Percentiles rank a stretch among this genome's conserved stretches.
phyloP scores from a whole-genome alignment of 2,329 filamentous ascomycete genomes.

The Ascochyta pisi region DNA sequence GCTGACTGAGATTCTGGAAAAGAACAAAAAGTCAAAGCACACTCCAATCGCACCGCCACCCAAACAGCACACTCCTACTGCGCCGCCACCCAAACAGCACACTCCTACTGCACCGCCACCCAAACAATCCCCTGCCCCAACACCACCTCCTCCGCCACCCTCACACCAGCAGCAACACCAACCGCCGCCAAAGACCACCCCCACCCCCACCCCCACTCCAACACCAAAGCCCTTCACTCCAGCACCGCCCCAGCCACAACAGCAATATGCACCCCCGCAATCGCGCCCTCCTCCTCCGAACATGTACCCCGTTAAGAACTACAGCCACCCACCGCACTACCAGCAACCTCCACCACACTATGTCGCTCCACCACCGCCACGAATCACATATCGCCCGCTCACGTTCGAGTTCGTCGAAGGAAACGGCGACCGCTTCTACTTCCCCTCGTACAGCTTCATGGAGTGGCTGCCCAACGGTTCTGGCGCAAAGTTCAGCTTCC shows the following conservation, averaged over 20 bases:
- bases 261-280: conserved; percentile 29
- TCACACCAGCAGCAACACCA: conserved; percentile 8
- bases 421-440: conserved; percentile 76
- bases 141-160: conserved; percentile 19
- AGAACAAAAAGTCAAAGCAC: conserved; percentile 46
- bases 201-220: conserved; percentile 14
- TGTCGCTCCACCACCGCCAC: conserved; percentile 50
- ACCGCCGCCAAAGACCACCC: conserved; percentile 8
- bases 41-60: conserved; percentile 16
- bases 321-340: conserved; percentile 29
- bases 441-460: conserved; percentile 78
- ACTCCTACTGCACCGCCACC: conserved; percentile 18
- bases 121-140: conserved; percentile 2
- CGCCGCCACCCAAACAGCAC: conserved; percentile 26
- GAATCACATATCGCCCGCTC: conserved; percentile 51
- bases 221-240: conserved; percentile 28
- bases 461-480: conserved; percentile 69
- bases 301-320: conserved; percentile 24
- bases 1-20: conserved; percentile 64
- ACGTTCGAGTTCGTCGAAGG: conserved; percentile 50
- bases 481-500: conserved; percentile 75
- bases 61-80: conserved; percentile 23
- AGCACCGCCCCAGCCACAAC: conserved; percentile 21
- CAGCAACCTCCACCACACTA: conserved; percentile 37
- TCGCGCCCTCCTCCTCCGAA: conserved; percentile 29